Conservation (phyloP, 148 eudicot genomes). For the Heliosperma pusillum region DNA sequence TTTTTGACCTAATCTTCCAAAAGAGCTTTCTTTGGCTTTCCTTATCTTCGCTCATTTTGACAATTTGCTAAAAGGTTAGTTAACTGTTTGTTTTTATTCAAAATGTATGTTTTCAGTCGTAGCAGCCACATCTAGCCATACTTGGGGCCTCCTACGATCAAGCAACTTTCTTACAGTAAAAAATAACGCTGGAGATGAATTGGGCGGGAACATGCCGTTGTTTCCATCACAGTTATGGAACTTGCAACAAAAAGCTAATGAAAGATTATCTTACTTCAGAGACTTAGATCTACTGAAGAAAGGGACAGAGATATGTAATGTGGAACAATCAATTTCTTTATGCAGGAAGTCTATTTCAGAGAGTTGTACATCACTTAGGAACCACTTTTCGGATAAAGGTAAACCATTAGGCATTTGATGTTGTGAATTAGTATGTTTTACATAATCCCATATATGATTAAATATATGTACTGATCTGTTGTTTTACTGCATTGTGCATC, state of each 20-base stretch:
- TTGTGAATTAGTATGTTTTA: background rate
- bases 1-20: background rate
- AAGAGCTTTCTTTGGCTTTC: background rate
- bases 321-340: conserved; percentile 31
- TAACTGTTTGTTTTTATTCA: conserved; percentile 1
- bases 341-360: conserved; percentile 38
- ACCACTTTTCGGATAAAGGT: conserved; percentile 37
- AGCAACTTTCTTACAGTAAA: conserved; percentile 32
- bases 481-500: background rate
- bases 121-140: conserved; percentile 41
- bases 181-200: conserved; percentile 29
- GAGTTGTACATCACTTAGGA: conserved; percentile 30
- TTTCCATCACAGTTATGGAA: conserved; percentile 28
- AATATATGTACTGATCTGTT: too few relatives aligned
- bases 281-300: conserved; percentile 30
- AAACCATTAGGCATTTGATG: conserved; percentile 1
- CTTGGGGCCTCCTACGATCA: conserved; percentile 45
- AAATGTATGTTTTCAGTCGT: conserved; percentile 36
- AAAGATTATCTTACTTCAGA: conserved; percentile 40
- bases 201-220: conserved; percentile 26
- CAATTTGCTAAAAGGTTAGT: background rate
- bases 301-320: conserved; percentile 32
- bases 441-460: background rate
- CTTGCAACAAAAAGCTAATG: conserved; percentile 36
- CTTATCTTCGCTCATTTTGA: background rate